phyloP scores from a whole-genome alignment of 2,329 filamentous ascomycete genomes.

The Coniochaeta pulveracea region DNA sequence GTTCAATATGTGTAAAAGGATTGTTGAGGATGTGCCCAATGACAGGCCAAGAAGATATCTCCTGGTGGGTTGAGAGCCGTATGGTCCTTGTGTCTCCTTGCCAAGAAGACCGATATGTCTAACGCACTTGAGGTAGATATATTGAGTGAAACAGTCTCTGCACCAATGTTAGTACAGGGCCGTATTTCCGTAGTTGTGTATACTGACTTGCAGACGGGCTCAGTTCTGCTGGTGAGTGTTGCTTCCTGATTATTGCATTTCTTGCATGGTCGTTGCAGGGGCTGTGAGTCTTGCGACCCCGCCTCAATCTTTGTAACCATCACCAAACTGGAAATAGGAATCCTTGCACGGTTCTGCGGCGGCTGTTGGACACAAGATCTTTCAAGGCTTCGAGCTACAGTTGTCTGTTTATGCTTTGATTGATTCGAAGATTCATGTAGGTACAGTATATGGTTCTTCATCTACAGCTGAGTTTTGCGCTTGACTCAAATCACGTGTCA shows the following conservation, averaged over 20 bases:
- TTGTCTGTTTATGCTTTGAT: no score
- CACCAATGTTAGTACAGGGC: slow-evolving; percentile 1
- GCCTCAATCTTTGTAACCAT: slow-evolving; percentile 9
- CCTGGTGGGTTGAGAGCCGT: slow-evolving; percentile 13
- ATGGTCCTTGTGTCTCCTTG: slow-evolving; percentile 29
- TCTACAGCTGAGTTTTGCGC: no score
- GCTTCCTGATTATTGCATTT: slow-evolving; percentile 42
- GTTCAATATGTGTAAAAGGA: slow-evolving; percentile 66
- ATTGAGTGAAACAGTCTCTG: slow-evolving; percentile 67
- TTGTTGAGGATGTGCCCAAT: slow-evolving; percentile 69
- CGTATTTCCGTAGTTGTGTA: not conserved
- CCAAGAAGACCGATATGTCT: slow-evolving; percentile 53
- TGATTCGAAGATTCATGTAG: no score
- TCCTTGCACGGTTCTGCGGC: no score
- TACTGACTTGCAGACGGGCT: slow-evolving; percentile 47
- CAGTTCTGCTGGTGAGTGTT: slow-evolving; percentile 41
- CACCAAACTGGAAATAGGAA: not conserved
- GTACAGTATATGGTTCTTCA: no score
- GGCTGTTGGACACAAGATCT: no score
- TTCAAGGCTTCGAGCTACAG: no score
- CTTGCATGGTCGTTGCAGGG: slow-evolving; percentile 28
- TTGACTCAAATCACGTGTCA: no score
- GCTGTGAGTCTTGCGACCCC: slow-evolving; percentile 8
- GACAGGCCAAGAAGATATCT: slow-evolving; percentile 68
- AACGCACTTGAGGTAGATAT: slow-evolving; percentile 66